Conservation (phyloP, 208 protist genomes). For the Tritrichomonas musculus region DNA sequence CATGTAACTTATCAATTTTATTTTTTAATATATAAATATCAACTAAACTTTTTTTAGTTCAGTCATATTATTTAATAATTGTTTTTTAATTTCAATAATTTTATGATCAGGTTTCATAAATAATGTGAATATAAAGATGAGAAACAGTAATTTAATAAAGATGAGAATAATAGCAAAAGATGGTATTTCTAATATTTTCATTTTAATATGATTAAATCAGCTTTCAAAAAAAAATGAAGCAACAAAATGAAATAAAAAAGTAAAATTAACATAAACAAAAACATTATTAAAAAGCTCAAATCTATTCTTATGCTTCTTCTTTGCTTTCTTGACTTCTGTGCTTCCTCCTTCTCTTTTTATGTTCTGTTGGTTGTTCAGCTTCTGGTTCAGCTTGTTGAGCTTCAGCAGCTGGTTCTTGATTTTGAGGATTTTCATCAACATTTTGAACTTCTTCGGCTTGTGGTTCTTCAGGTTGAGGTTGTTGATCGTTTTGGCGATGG, state of each 20-base stretch:
- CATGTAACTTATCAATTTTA: too few relatives aligned
- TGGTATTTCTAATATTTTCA: not conserved
- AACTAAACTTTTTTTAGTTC: too few relatives aligned
- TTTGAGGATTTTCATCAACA: not conserved
- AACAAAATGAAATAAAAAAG: not conserved
- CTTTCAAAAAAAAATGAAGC: not conserved
- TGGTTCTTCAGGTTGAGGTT: not conserved
- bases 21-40: too few relatives aligned
- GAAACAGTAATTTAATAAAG: not conserved
- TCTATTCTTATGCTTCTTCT: not conserved
- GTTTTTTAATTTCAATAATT: not conserved
- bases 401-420: not conserved
- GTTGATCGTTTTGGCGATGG: not conserved
- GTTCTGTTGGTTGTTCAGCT: not conserved
- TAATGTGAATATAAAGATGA: not conserved
- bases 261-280: not conserved
- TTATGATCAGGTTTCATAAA: not conserved
- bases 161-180: too few relatives aligned
- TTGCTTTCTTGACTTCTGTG: not conserved
- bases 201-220: not conserved
- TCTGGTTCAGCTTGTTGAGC: not conserved
- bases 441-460: not conserved
- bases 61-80: too few relatives aligned
- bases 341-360: slow-evolving; percentile 14
- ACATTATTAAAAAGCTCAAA: not conserved